phyloP scores from a whole-genome alignment of 495 filamentous ascomycete genomes.

The Aspergillus ostianus region DNA sequence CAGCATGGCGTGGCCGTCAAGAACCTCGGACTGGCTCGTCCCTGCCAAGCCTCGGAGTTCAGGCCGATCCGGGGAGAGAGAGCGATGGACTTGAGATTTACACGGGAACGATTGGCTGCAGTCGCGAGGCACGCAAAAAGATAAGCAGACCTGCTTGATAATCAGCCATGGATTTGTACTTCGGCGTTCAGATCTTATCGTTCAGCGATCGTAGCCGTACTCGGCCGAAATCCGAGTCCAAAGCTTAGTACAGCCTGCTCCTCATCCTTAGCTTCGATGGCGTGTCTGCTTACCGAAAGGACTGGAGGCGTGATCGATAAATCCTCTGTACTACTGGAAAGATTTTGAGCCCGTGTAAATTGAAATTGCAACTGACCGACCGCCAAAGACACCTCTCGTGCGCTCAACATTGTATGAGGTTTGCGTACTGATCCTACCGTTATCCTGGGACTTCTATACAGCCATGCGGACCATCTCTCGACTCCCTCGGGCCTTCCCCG shows the following conservation, averaged over 20 bases:
- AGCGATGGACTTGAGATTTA: not conserved
- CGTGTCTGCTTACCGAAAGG: conserved; percentile 10
- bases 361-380: not conserved
- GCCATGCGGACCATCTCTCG: conserved; percentile 26
- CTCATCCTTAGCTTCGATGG: conserved; percentile 20
- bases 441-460: not conserved
- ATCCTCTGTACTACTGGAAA: not conserved
- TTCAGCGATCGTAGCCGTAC: not conserved
- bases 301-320: not conserved
- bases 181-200: too few relatives aligned
- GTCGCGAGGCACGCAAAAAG: not conserved
- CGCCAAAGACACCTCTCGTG: too few relatives aligned
- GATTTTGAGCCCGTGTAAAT: not conserved
- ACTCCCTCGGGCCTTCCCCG: conserved; percentile 29
- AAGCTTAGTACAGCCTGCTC: conserved; percentile 6
- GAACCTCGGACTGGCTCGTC: too few relatives aligned
- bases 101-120: not conserved
- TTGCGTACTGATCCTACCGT: not conserved
- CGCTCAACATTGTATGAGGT: not conserved
- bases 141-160: not conserved
- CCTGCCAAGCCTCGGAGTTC: not conserved
- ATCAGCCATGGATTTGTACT: too few relatives aligned
- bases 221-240: conserved; percentile 35
- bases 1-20: too few relatives aligned
- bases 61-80: not conserved